These are phyloP conservation scores for Salix purpurea DNA, from an alignment of 345 rosid genomes.

Conservation along the genomic window DNA sequence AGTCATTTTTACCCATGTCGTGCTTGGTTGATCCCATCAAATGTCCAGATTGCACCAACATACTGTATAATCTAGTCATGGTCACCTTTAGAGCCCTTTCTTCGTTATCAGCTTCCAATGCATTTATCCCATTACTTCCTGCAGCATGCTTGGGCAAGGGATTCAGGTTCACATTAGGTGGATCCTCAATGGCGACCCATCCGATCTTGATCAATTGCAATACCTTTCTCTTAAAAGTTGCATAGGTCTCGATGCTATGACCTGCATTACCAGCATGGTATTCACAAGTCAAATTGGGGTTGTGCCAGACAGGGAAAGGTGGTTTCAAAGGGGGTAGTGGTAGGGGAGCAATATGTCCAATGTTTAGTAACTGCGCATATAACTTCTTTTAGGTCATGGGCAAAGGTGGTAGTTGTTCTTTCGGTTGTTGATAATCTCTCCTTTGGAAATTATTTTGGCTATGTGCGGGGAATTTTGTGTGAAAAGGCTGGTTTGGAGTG, in stretches of 20 bases:
- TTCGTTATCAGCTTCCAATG: too few species aligned
- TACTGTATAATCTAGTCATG: accelerated
- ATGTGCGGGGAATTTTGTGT: background rate
- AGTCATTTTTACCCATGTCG: background rate
- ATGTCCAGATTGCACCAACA: background rate
- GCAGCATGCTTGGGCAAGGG: too few species aligned
- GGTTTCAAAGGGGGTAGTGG: accelerated
- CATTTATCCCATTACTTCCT: too few species aligned
- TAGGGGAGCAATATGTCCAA: too few species aligned
- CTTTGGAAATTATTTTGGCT: background rate
- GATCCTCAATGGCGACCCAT: background rate
- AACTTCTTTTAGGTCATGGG: background rate
- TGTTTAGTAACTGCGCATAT: background rate
- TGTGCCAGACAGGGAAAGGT: background rate
- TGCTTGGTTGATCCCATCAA: accelerated
- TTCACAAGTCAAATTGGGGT: background rate
- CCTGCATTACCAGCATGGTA: background rate
- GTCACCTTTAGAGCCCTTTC: background rate
- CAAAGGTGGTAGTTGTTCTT: background rate
- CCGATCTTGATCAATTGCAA: too few species aligned
- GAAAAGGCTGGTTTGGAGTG: too few species aligned
- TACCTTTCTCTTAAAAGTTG: too few species aligned
- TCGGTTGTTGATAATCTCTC: background rate
- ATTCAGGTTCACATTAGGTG: too few species aligned
- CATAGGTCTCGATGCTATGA: background rate